Percentiles rank a stretch among this genome's conserved stretches.
These are phyloP conservation scores for Plasmodium yoelii DNA, from an alignment of 169 alveolate species.

Conservation along the genomic window DNA sequence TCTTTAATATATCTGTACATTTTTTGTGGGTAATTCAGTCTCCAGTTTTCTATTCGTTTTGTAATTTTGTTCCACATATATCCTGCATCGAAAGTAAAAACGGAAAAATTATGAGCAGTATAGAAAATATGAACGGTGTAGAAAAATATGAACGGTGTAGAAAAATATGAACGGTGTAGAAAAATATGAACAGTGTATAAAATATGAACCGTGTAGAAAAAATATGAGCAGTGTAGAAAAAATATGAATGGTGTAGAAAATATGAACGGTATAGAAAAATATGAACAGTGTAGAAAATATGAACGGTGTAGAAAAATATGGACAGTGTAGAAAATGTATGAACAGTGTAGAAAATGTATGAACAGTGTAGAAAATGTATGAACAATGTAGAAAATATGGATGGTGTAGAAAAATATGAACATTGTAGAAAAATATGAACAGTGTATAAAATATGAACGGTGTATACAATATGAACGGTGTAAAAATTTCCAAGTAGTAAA, in stretches of 20 bases:
- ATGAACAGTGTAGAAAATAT: not conserved
- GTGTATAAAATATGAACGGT: not conserved
- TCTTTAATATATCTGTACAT: constrained; percentile 73
- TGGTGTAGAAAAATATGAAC: too few relatives aligned
- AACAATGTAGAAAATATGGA: not conserved
- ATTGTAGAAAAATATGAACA: not conserved
- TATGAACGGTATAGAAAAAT: not conserved
- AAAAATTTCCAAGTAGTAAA: not conserved
- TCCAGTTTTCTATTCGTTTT: constrained; percentile 87
- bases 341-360: not conserved
- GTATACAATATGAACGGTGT: too few relatives aligned
- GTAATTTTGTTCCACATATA: constrained; percentile 87
- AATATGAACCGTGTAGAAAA: not conserved
- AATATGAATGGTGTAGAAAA: not conserved
- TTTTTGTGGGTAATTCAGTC: constrained; percentile 83
- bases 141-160: not conserved
- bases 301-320: not conserved
- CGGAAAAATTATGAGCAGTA: not conserved
- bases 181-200: not conserved
- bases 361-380: not conserved
- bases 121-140: not conserved
- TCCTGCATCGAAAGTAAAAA: constrained; percentile 63
- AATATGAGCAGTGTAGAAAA: not conserved
- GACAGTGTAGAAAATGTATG: too few relatives aligned
- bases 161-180: not conserved